Evolutionary conservation across 192 early-diverging fungal genomes (phyloP).

Genomic region (Geranomyces variabilis): DNA sequence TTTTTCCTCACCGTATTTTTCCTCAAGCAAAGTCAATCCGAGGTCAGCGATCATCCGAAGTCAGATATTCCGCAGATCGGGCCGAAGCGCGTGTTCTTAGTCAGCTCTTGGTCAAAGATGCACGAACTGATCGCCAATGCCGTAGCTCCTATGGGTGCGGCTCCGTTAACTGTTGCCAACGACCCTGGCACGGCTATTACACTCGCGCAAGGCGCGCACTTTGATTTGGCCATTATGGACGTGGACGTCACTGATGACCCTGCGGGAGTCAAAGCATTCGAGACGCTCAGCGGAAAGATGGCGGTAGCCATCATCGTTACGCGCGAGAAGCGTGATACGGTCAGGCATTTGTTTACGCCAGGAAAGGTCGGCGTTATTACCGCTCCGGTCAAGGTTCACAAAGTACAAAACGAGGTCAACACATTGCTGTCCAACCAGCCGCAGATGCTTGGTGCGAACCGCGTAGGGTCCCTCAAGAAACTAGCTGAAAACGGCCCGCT

Average conservation of each 20-base stretch:
- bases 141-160: slow-evolving; percentile 10
- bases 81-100: slow-evolving; percentile 12
- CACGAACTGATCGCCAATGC: slow-evolving; percentile 17
- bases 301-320: slow-evolving; percentile 4
- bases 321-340: slow-evolving; percentile 25
- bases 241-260: slow-evolving; percentile 3
- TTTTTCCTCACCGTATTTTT: slow-evolving; percentile 54
- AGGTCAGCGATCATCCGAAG: not conserved
- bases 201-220: not conserved
- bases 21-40: not conserved
- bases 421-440: not conserved
- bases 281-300: not conserved
- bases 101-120: slow-evolving; percentile 27
- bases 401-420: slow-evolving; percentile 19
- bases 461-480: not conserved
- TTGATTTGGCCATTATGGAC: slow-evolving; percentile 13
- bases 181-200: not conserved
- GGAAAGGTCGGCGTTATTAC: slow-evolving; percentile 16
- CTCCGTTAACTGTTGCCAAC: not conserved
- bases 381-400: slow-evolving; percentile 29
- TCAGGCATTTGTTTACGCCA: slow-evolving; percentile 10
- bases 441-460: not conserved
- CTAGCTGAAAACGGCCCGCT: not conserved
- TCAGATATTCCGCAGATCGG: slow-evolving; percentile 2
- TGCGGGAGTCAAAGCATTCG: slow-evolving; percentile 3